Conservation (phyloP, 805 yeast genomes). For the Blastobotrys chiropterorum region DNA sequence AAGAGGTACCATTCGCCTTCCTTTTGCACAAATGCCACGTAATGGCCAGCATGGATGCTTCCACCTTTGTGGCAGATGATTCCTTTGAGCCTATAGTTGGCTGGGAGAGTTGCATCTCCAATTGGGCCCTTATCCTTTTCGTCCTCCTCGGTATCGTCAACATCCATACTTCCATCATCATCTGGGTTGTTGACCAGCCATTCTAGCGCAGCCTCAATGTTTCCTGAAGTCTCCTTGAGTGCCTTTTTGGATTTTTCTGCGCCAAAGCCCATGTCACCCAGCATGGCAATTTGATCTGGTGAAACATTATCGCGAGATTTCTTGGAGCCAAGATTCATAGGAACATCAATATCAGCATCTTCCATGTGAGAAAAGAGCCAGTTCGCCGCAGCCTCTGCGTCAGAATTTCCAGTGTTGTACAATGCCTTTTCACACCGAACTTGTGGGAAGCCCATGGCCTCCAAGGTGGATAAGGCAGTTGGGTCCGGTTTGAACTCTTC, state of each 20-base stretch:
- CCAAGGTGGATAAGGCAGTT: slow-evolving; percentile 45
- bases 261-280: slow-evolving; percentile 75
- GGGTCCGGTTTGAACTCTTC: slow-evolving; percentile 47
- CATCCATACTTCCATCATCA: slow-evolving; percentile 11
- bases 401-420: slow-evolving; percentile 60
- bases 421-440: slow-evolving; percentile 61
- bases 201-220: slow-evolving; percentile 74
- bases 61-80: slow-evolving; percentile 86
- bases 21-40: slow-evolving; percentile 67
- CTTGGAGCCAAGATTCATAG: slow-evolving; percentile 34
- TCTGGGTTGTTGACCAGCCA: slow-evolving; percentile 85
- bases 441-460: slow-evolving; percentile 84
- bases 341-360: slow-evolving; percentile 68
- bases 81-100: slow-evolving; percentile 48
- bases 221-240: slow-evolving; percentile 48
- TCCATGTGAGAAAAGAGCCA: slow-evolving; percentile 90
- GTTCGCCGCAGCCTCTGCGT: slow-evolving; percentile 71
- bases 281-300: slow-evolving; percentile 33
- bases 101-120: slow-evolving; percentile 25
- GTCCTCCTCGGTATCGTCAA: slow-evolving; percentile 3
- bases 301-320: slow-evolving; percentile 8
- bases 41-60: slow-evolving; percentile 88
- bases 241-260: slow-evolving; percentile 66
- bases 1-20: slow-evolving; percentile 61
- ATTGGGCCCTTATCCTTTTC: slow-evolving; percentile 13